These are phyloP conservation scores for Zygotorulaspora sp. DNA, from an alignment of 805 yeast species.

Conservation along the genomic window DNA sequence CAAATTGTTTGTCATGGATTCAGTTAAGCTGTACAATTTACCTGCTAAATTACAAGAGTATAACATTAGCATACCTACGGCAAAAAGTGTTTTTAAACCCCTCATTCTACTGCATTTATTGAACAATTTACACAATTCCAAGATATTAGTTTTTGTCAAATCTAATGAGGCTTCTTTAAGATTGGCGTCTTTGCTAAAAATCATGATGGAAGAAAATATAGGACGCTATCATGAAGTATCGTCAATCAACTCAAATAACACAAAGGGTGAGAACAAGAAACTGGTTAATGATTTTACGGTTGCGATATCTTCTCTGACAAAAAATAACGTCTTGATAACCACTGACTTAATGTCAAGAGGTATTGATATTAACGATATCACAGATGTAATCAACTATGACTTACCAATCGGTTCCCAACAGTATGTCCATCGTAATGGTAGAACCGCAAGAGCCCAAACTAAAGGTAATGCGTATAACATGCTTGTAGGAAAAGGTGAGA, in stretches of 20 bases:
- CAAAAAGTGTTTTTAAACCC: constrained; percentile 59
- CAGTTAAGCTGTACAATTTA: constrained; percentile 56
- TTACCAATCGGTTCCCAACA: constrained; percentile 84
- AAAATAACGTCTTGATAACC: constrained; percentile 48
- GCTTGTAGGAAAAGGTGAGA: constrained; percentile 74
- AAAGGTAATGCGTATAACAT: constrained; percentile 71
- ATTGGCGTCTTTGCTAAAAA: constrained; percentile 49
- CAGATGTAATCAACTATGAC: constrained; percentile 83
- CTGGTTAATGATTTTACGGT: constrained; percentile 55
- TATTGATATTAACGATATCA: constrained; percentile 67
- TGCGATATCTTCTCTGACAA: constrained; percentile 40
- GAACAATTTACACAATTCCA: constrained; percentile 9
- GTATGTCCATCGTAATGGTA: constrained; percentile 92
- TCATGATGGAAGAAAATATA: constrained; percentile 14
- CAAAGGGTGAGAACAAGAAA: constrained; percentile 49
- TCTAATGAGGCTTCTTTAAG: constrained; percentile 82
- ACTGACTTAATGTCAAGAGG: constrained; percentile 98
- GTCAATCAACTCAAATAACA: constrained; percentile 56
- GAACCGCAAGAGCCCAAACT: constrained; percentile 92
- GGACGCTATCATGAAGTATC: constrained; percentile 27
- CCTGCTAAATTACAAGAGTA: constrained; percentile 51
- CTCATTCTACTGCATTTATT: constrained; percentile 60
- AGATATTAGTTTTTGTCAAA: constrained; percentile 32
- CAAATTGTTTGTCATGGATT: constrained; percentile 63
- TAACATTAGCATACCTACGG: constrained; percentile 36